Evolutionary conservation across 805 yeast species (phyloP).

Genomic region (Lipomyces starkeyi): DNA sequence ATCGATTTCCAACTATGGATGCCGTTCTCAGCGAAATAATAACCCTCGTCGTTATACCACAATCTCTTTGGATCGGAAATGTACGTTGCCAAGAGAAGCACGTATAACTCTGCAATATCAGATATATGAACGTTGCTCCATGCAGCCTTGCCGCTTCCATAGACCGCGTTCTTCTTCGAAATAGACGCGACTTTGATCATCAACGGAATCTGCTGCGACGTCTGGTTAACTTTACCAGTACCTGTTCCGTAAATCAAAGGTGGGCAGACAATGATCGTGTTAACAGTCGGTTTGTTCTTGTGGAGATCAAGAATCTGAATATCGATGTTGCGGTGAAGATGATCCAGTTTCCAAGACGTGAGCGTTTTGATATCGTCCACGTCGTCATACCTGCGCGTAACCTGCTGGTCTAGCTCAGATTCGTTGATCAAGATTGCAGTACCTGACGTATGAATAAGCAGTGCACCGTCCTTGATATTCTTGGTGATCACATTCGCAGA

Average conservation of each 20-base stretch:
- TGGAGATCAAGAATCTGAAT: conserved; percentile 44
- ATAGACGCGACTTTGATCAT: conserved; percentile 39
- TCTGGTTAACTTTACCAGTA: conserved; percentile 45
- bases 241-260: conserved; percentile 48
- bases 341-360: conserved; percentile 42
- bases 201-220: conserved; percentile 47
- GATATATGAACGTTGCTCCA: conserved; percentile 50
- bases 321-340: conserved; percentile 49
- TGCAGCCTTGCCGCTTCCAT: conserved; percentile 45
- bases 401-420: conserved; percentile 34
- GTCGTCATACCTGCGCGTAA: conserved; percentile 43
- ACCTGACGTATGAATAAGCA: conserved; percentile 50
- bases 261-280: conserved; percentile 47
- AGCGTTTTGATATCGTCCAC: conserved; percentile 43
- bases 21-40: conserved; percentile 48
- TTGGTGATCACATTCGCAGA: conserved; percentile 40
- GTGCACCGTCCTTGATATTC: conserved; percentile 40
- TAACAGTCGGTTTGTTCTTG: conserved; percentile 44
- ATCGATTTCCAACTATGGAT: conserved; percentile 47
- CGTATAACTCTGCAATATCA: conserved; percentile 48
- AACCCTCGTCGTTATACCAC: conserved; percentile 47
- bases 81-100: conserved; percentile 42
- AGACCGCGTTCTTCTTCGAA: conserved; percentile 42
- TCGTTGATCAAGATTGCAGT: conserved; percentile 43
- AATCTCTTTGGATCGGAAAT: conserved; percentile 39